A percentile compares a stretch with the other conserved stretches of the same genome.
These are phyloP conservation scores for Leccinum variicolor DNA, from an alignment of 768 basidiomycete species.

Conservation along the genomic window DNA sequence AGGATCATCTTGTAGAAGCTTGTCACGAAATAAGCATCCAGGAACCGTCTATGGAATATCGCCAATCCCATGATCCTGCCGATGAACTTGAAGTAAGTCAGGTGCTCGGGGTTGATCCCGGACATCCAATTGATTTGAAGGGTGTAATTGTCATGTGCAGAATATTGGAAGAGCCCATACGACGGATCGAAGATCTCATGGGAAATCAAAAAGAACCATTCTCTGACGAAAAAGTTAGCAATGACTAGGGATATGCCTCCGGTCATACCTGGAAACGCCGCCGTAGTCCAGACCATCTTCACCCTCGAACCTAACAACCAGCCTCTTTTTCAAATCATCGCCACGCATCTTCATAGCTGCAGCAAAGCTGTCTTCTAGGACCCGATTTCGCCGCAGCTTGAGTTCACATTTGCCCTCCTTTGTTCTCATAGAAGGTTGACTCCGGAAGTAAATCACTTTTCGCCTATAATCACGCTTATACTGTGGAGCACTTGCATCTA, in stretches of 20 bases:
- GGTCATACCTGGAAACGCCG: constrained; percentile 62
- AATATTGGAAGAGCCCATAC: constrained; percentile 81
- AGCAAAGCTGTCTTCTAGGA: constrained; percentile 84
- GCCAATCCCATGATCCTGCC: constrained; percentile 72
- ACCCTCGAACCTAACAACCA: constrained; percentile 75
- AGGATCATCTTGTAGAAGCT: constrained; percentile 82
- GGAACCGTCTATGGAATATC: constrained; percentile 73
- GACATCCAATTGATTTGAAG: constrained; percentile 78
- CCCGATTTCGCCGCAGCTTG: constrained; percentile 74
- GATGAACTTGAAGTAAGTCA: constrained; percentile 81
- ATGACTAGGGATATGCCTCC: not conserved
- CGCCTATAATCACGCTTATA: constrained; percentile 92
- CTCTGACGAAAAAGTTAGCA: constrained; percentile 39
- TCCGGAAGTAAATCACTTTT: constrained; percentile 91
- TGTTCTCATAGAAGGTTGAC: constrained; percentile 79
- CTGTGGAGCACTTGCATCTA: constrained; percentile 89
- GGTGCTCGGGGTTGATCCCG: constrained; percentile 71
- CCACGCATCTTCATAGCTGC: constrained; percentile 80
- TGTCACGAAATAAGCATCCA: constrained; percentile 77
- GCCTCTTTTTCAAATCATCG: constrained; percentile 62
- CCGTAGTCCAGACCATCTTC: constrained; percentile 81
- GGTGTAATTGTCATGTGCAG: constrained; percentile 76
- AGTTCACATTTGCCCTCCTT: constrained; percentile 82
- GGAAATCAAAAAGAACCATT: constrained; percentile 85
- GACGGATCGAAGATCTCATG: constrained; percentile 82